phyloP scores from a whole-genome alignment of 1,139 yeast genomes.

The Candida albicans region DNA sequence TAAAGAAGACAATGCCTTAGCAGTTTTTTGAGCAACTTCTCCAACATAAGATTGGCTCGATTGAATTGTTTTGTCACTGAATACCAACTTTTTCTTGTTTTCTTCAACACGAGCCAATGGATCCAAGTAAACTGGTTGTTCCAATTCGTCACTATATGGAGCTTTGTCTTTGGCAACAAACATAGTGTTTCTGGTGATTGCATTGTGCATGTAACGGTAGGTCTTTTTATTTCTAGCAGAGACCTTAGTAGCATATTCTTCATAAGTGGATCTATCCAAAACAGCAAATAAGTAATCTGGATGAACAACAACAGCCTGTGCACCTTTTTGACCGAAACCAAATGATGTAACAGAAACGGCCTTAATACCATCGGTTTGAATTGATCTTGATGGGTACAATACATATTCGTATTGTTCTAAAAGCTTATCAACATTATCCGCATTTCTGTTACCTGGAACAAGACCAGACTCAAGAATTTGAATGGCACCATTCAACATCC shows the following conservation, averaged over 20 bases:
- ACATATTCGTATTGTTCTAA: constrained; percentile 85
- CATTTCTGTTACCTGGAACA: constrained; percentile 98
- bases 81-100: constrained; percentile 47
- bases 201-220: constrained; percentile 94
- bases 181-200: constrained; percentile 86
- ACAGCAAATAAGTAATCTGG: constrained; percentile 92
- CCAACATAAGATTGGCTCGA: constrained; percentile 36
- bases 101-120: constrained; percentile 86
- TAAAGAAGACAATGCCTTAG: constrained; percentile 49
- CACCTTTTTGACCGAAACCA: constrained; percentile 99
- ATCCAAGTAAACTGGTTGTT: constrained; percentile 87
- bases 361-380: constrained; percentile 95
- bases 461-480: constrained; percentile 90
- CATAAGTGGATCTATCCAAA: constrained; percentile 68
- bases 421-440: constrained; percentile 87
- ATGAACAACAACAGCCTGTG: constrained; percentile 87
- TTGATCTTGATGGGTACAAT: constrained; percentile 89
- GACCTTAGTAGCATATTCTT: constrained; percentile 70
- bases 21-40: constrained; percentile 41
- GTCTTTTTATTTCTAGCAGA: constrained; percentile 82
- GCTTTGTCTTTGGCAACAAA: constrained; percentile 92
- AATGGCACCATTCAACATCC: constrained; percentile 99
- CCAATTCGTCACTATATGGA: constrained; percentile 87
- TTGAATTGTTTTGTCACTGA: constrained; percentile 45
- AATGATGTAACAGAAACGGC: constrained; percentile 96